Evolutionary conservation across 306 rosid genomes (phyloP), one percentile per base, ranked within the genome.

Genomic region (Citrullus amarus): DNA sequence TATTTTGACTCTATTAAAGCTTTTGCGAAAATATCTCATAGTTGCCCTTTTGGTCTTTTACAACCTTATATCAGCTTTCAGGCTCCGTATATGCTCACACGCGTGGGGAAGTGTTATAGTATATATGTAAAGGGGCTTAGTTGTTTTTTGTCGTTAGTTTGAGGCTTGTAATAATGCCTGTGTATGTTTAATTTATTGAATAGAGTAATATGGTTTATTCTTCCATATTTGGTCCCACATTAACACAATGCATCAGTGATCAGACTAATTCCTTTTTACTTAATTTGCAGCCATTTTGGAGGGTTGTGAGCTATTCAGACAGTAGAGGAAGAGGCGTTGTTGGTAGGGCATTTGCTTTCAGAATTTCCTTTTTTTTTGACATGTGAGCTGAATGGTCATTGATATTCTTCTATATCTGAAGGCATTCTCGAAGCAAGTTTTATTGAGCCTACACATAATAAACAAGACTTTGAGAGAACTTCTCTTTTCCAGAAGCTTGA

Each of bases 401-500:
- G 36, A 81, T 79, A 75, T 15, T 55, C 68, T 10, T 53, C 53
- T 83, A 60, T 66, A 77, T 56, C 76, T 77, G 44, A 71, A 95
- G 99, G 99, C 79, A 76, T 95, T 86, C 76, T 92, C 81, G 91
- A 88, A 83, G 99, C 99, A 76, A 88, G 92, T 86, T 92, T 92
- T 86, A 71, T 92, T 69, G 88, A 92, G 85, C 99, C 99, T 5
- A 84, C 96, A 22, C 99, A 95, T 85, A 88, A 91, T 81, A 95
- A 95, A 84, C 99, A 95, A 87, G 99, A 95, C 83, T 95, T 95
- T 77, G 99, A 95, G 88, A 91, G 83, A 87, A 92, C 97, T 80
- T 84, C 93, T 54, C 80, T 95, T 80, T 92, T 91, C 81, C 97
- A 88, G 86, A 95, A 91, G 87, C 96, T 95, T 82, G 97, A 91